phyloP scores from a whole-genome alignment of 2,329 filamentous ascomycete genomes.

The Chrysoporthe puriensis region DNA sequence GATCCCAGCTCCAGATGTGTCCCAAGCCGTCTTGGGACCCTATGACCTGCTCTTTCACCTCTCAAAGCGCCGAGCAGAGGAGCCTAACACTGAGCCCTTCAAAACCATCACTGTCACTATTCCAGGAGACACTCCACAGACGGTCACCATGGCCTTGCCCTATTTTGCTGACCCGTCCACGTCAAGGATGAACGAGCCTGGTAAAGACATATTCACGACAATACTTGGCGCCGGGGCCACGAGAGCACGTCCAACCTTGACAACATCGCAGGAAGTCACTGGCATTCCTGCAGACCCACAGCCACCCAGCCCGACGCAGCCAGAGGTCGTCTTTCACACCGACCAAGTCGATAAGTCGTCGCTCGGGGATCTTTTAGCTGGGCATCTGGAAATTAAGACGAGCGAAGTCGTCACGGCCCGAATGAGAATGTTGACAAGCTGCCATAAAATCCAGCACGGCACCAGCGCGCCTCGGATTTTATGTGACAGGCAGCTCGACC shows the following conservation, averaged over 20 bases:
- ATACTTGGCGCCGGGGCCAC: background rate
- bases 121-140: background rate
- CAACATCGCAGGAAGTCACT: background rate
- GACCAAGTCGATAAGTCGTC: background rate
- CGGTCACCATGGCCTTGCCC: background rate
- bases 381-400: background rate
- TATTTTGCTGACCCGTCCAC: background rate
- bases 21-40: background rate
- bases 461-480: background rate
- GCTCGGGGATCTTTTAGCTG: background rate
- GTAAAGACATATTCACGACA: background rate
- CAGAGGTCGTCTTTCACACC: background rate
- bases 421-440: background rate
- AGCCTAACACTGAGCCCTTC: background rate
- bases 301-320: background rate
- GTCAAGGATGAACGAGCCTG: background rate
- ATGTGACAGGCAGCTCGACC: background rate
- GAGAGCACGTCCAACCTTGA: background rate
- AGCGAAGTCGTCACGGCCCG: background rate
- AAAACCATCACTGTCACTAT: constrained; percentile 4
- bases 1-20: background rate
- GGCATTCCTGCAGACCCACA: background rate
- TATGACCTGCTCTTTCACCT: constrained; percentile 1
- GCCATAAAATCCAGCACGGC: background rate
- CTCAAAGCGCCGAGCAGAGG: background rate